Base-by-base conservation (phyloP, 306 rosid species). In the Vigna unguiculata region DNA sequence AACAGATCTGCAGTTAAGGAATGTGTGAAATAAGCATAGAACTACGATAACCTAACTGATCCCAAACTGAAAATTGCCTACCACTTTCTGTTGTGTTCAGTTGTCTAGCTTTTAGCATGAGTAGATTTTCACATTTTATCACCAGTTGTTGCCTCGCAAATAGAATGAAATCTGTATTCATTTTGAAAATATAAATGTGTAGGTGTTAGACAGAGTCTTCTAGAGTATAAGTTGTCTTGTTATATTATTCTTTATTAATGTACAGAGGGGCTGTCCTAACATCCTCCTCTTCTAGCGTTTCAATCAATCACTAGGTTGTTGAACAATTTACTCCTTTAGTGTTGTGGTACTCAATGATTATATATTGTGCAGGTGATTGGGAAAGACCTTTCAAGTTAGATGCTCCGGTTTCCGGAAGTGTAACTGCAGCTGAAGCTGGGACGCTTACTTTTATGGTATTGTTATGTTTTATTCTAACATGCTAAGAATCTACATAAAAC, bases 331-430 rank as follows among this genome's bases (percentile, higher is more conserved):
- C 60, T 41, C 69, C 4, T 70, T 60, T 41, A 21, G 19, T 46
- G 22, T 19, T 43, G 40, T 34, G 43, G 10, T 64, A 73, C 71
- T 83, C 78, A 82, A 74, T 60, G 79, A 24, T 72, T 41, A 47
- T 77, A 69, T 60, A 59, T 48, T 58, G 16, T 43, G 72, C 70
- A 90, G 97, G 82, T 80, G 71, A 86, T 51, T 74, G 81, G 84
- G 85, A 78, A 83, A 81, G 4, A 16, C 93, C 98, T 64, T 77
- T 79, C 75, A 85, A 83, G 89, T 86, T 92, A 89, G 98, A 95
- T 79, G 98, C 98, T 55, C 98, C 98, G 67, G 98, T 95, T 43
- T 95, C 98, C 52, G 98, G 98, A 78, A 89, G 98, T 71, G 91
- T 95, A 45, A 85, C 88, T 78, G 97, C 98, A 25, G 98, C 98